These are phyloP conservation scores for Debaryomyces singareniensis DNA, from an alignment of 1,139 yeast species.

Conservation along the genomic window DNA sequence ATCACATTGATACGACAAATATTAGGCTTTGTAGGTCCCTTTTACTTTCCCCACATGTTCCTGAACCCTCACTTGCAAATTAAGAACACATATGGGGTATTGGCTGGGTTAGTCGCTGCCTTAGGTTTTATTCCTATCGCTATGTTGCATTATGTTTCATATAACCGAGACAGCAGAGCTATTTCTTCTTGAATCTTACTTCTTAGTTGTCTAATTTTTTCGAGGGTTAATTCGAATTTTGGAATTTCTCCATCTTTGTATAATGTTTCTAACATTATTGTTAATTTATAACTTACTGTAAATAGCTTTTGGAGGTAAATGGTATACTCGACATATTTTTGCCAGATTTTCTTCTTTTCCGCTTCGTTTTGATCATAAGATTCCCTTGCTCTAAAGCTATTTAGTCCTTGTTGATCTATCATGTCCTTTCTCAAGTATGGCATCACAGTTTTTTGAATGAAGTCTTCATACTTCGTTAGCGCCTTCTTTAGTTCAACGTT, in stretches of 20 bases:
- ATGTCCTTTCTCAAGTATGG: slow-evolving; percentile 24
- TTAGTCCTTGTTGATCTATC: slow-evolving; percentile 4
- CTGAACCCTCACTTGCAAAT: slow-evolving; percentile 8
- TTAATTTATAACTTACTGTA: background rate
- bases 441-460: slow-evolving; percentile 19
- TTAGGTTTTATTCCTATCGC: background rate
- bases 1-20: slow-evolving; percentile 13
- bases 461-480: slow-evolving; percentile 22
- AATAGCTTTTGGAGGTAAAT: background rate
- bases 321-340: background rate
- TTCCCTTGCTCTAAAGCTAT: no score
- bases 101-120: slow-evolving; percentile 11
- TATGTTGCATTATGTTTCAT: background rate
- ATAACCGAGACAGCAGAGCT: background rate
- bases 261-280: background rate
- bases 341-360: background rate
- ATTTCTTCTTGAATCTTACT: background rate
- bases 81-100: slow-evolving; percentile 10
- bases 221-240: background rate
- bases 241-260: background rate
- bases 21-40: slow-evolving; percentile 16
- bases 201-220: background rate
- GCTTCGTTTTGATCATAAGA: background rate
- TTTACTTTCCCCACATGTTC: slow-evolving; percentile 15
- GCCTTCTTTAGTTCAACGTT: slow-evolving; percentile 19